Evolutionary conservation across 768 basidiomycete genomes (phyloP).

Genomic region (Xerocomellus intermedius): DNA sequence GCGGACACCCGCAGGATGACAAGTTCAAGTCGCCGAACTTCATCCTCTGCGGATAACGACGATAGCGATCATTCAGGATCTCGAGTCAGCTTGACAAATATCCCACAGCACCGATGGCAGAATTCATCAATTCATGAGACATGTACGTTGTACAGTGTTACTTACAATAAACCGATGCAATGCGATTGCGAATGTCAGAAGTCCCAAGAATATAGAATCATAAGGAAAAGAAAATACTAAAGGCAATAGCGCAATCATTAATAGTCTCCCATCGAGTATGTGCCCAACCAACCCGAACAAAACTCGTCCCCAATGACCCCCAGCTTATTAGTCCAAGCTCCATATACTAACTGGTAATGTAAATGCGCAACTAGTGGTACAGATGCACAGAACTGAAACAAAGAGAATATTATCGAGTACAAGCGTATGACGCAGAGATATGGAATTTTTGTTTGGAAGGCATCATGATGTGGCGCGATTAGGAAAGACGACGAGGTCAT

Average conservation of each 20-base stretch:
- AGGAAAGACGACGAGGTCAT: conserved; percentile 31
- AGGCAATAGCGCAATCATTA: conserved; percentile 29
- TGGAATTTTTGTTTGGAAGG: conserved; percentile 21
- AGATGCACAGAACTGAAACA: conserved; percentile 30
- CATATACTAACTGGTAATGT: conserved; percentile 35
- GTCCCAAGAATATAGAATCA: conserved; percentile 31
- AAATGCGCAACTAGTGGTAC: conserved; percentile 36
- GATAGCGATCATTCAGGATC: conserved; percentile 1
- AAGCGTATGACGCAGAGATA: conserved; percentile 33
- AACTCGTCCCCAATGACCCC: conserved; percentile 30
- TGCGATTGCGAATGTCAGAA: conserved; percentile 26
- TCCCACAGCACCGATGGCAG: neutral
- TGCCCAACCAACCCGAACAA: conserved; percentile 28
- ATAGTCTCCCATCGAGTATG: conserved; percentile 30
- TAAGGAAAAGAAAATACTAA: conserved; percentile 21
- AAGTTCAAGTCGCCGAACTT: conserved; percentile 1
- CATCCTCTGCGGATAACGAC: neutral
- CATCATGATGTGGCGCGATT: conserved; percentile 29
- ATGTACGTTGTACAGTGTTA: conserved; percentile 27
- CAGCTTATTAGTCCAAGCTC: conserved; percentile 34
- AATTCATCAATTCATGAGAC: conserved; percentile 10
- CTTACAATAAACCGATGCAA: conserved; percentile 32
- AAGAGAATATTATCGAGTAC: conserved; percentile 33
- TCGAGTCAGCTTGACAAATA: neutral
- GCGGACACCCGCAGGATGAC: conserved; percentile 12